Conservation (phyloP, 1,284 basidiomycete genomes). For the Trichosporon asahii region DNA sequence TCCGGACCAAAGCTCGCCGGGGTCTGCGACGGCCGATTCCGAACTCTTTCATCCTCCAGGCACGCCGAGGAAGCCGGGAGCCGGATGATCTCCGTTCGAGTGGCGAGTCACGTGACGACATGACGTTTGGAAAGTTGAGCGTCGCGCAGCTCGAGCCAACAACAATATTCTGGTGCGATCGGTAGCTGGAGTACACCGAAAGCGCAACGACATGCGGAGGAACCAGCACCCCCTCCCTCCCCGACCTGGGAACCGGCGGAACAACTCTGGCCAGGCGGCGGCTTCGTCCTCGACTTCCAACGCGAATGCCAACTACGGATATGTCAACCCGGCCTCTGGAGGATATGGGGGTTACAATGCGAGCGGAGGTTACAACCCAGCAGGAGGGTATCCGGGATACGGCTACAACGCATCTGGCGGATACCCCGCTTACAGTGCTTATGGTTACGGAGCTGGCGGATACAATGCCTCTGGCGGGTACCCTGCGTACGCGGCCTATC, state of each 20-base stretch:
- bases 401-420: constrained; percentile 15
- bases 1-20: not conserved
- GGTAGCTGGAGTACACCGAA: not conserved
- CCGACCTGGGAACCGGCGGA: not conserved
- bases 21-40: not conserved
- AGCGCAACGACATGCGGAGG: not conserved
- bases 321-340: not conserved
- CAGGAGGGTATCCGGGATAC: constrained; percentile 11
- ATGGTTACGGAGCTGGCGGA: constrained; percentile 5
- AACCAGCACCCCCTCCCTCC: constrained; percentile 12
- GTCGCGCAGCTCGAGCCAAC: not conserved
- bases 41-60: not conserved
- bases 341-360: constrained; percentile 6
- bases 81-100: not conserved
- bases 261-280: not conserved
- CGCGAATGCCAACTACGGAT: not conserved
- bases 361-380: constrained; percentile 9
- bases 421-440: constrained; percentile 3
- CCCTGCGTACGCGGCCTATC: constrained; percentile 1
- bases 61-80: not conserved
- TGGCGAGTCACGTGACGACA: constrained; percentile 5
- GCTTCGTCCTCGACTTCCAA: not conserved
- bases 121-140: constrained; percentile 2
- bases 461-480: constrained; percentile 12
- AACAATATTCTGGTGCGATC: not conserved